Base-by-base conservation (phyloP, 352 stramenopile species). In the Pythium pyrilobum region DNA sequence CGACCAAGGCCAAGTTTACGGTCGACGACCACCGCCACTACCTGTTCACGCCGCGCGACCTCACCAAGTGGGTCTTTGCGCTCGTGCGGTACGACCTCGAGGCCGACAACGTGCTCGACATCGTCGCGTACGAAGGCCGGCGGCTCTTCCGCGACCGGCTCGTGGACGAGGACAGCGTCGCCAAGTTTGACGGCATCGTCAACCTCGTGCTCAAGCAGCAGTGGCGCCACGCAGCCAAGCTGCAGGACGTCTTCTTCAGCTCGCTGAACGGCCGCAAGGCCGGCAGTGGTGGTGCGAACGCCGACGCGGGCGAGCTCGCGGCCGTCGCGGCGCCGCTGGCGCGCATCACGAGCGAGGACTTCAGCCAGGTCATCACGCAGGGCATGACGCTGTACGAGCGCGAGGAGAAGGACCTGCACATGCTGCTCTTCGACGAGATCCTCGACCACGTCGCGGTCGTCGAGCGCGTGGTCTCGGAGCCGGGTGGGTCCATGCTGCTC, bases 21-120 rank as follows among this genome's bases (percentile, higher is more conserved):
- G 87, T 97, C 16, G 90, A 98, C 46, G 92, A 98, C 33, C 73
- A 96, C 29, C 73, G 93, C n/a, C 93, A 98, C 57, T 98, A 98
- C 60, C 68, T 97, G 11, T 97, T 98, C 51, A 98, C 92, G 12
- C 91, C 91, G 1, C 83, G 93, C 3, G 90, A 98, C 53, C 38
- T 98, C 12, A 97, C 88, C 4, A 82, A 90, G 25, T 98, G 92
- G 92, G 83, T 96, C 16, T 84, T 91, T 37, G 76, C 84, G 5
- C 63, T 98, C 6, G 59, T 94, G 2, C 80, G 89, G 9, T 98
- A 98, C 53, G 86, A 98, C 49, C 64, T 98, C 0, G 80, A 74
- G 29, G 62, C 62, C 23, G 91, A 97, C 56, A 79, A 97, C 8
- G 61, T 98, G 4, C 63, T 98, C 1, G 89, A 98, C 40, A 81